Conservation (phyloP, 768 basidiomycete genomes). For the Cystobasidium ongulense region DNA sequence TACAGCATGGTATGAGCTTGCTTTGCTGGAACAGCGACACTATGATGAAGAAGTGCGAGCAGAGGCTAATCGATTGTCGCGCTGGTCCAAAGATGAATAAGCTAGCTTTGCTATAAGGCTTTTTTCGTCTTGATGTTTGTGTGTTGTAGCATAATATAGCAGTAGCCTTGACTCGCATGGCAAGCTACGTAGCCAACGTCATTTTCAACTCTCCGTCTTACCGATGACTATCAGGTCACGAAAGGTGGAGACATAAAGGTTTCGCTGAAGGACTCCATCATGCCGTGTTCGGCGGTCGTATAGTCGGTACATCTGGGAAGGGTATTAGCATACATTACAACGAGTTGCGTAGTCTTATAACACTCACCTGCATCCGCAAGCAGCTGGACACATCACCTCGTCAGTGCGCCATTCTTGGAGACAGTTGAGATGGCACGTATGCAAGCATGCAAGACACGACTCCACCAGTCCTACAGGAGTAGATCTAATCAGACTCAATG, state of each 20-base stretch:
- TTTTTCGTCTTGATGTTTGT: no score
- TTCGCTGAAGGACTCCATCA: background rate
- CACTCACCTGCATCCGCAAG: conserved; percentile 16
- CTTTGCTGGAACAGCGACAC: conserved; percentile 53
- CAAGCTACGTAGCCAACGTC: background rate
- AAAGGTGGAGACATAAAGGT: conserved; percentile 11
- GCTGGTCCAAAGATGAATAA: conserved; percentile 27
- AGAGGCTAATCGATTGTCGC: conserved; percentile 51
- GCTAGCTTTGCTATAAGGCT: background rate
- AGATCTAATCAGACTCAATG: background rate
- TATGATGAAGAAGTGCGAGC: conserved; percentile 60
- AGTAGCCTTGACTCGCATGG: no score
- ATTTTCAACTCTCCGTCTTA: background rate
- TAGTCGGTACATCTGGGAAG: conserved; percentile 6
- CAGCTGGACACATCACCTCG: conserved; percentile 13
- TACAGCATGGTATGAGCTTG: conserved; percentile 76
- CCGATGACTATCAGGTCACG: background rate
- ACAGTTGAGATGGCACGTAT: conserved; percentile 11
- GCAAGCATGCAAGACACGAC: conserved; percentile 18
- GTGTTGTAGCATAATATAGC: background rate
- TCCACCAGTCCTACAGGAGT: conserved; percentile 7
- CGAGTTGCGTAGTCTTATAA: background rate
- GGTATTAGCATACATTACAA: background rate
- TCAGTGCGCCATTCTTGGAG: conserved; percentile 7
- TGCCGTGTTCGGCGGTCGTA: background rate